Evolutionary conservation across 768 basidiomycete species (phyloP).

Genomic region (Auriscalpium orientale): DNA sequence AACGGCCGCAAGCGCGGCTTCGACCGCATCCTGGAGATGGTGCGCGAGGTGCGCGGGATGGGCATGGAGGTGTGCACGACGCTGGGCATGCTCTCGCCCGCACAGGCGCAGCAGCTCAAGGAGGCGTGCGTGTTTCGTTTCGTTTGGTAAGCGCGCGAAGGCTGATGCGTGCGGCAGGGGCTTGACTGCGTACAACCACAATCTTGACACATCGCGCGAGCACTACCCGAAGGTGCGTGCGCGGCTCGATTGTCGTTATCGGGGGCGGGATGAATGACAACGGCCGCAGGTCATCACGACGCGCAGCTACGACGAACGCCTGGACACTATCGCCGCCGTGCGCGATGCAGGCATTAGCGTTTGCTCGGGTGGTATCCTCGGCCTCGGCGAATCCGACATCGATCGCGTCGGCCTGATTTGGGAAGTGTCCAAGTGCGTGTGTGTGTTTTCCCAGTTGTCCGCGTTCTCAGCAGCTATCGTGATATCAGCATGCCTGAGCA

Average conservation of each 20-base stretch:
- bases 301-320: constrained; percentile 86
- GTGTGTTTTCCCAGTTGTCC: constrained; percentile 3
- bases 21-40: constrained; percentile 89
- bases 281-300: constrained; percentile 81
- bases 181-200: constrained; percentile 96
- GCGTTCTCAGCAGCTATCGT: background rate
- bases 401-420: constrained; percentile 92
- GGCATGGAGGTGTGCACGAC: constrained; percentile 99
- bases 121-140: constrained; percentile 59
- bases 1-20: constrained; percentile 90
- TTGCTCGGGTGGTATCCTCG: constrained; percentile 93
- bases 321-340: constrained; percentile 85
- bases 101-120: constrained; percentile 87
- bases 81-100: constrained; percentile 91
- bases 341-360: constrained; percentile 95
- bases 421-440: constrained; percentile 82
- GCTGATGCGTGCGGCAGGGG: constrained; percentile 41
- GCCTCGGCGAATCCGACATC: constrained; percentile 82
- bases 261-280: background rate
- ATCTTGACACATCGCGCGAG: constrained; percentile 95
- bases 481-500: constrained; percentile 77
- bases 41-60: constrained; percentile 83
- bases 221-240: constrained; percentile 78
- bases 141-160: background rate
- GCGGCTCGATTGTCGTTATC: too few species aligned